Evolutionary conservation across 768 basidiomycete genomes (phyloP), one percentile per base, ranked within the genome.

Genomic region (Phaeotremella fagi): DNA sequence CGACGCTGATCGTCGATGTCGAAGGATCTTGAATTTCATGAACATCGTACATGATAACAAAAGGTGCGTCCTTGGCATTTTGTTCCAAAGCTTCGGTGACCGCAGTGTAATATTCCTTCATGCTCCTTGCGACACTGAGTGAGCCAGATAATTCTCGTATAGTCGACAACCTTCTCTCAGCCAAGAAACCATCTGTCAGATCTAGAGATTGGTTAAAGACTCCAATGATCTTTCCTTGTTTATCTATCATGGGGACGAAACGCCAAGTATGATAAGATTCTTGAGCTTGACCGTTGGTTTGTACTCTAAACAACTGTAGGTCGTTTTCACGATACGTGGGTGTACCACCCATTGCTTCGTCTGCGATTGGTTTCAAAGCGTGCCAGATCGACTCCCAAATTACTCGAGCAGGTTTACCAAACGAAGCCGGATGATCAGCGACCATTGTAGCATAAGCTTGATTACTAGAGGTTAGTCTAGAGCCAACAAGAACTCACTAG

Each of bases 261-360:
- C 65, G 55, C 63, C 63, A 66, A 18, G 55, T 46, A 26, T 64
- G 61, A 42, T 72, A 70, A 15, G 35, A 44, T 49, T 72, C 70
- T 27, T 54, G 15, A 12, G 58, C 23, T 2, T 33, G 29, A 16
- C 55, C 60, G 45, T 64, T 52, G 11, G 54, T 59, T 15, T 55
- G 52, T 43, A 36, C 31, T 23, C 47, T 36, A 27, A 45, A 64
- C 36, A 61, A 43, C 22, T 65, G 22, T 2, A 61, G 57, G 22
- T 65, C 65, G 45, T 65, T 60, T 28, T 61, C 61, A 11, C 53
- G 38, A 42, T 55, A 64, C 2, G 47, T 48, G 1, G 61, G 42
- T 44, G 45, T 51, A 4, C 68, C 68, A 4, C 29, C 16, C 42
- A 48, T 9, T 25, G 37, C 50, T 11, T 35, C 9, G 2, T 59